Conservation (phyloP, 495 filamentous ascomycete genomes). For the Tetracladium setigerum region DNA sequence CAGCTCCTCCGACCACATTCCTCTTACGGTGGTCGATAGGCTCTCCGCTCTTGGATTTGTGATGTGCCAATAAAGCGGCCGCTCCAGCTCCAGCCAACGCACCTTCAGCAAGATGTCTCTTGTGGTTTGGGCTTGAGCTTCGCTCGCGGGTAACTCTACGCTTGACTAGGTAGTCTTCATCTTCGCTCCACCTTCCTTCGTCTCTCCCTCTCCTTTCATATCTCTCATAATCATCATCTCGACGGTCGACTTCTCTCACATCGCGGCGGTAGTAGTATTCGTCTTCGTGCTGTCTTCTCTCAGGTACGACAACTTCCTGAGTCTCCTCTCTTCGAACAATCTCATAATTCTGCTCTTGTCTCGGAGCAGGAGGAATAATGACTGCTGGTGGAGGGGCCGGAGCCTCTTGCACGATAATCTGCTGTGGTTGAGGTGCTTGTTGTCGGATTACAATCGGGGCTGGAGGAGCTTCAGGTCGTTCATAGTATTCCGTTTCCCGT, state of each 20-base stretch:
- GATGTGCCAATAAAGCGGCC: conserved; percentile 65
- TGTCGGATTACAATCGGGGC: conserved; percentile 64
- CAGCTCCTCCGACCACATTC: conserved; percentile 73
- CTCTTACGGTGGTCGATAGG: conserved; percentile 54
- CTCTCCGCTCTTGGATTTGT: conserved; percentile 50
- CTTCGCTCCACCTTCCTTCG: conserved; percentile 24
- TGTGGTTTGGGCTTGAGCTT: conserved; percentile 44
- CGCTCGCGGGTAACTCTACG: conserved; percentile 20
- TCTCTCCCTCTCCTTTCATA: conserved; percentile 33
- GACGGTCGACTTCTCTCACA: conserved; percentile 35
- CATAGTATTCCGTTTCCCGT: conserved; percentile 62
- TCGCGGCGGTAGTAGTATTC: conserved; percentile 63
- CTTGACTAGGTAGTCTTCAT: conserved; percentile 15
- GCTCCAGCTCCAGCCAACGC: conserved; percentile 72
- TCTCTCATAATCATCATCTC: conserved; percentile 52
- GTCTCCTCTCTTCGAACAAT: conserved; percentile 58
- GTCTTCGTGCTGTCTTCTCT: conserved; percentile 35
- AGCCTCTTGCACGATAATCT: conserved; percentile 67
- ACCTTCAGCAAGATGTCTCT: conserved; percentile 80
- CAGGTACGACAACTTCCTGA: conserved; percentile 35
- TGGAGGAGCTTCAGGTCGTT: conserved; percentile 42
- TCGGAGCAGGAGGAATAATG: conserved; percentile 21
- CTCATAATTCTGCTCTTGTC: conserved; percentile 59
- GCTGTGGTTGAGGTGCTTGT: conserved; percentile 48
- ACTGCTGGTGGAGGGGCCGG: conserved; percentile 57